Evolutionary conservation across 352 stramenopile genomes (phyloP), one percentile per base, ranked within the genome.

Genomic region (Phytophthora palmivora): DNA sequence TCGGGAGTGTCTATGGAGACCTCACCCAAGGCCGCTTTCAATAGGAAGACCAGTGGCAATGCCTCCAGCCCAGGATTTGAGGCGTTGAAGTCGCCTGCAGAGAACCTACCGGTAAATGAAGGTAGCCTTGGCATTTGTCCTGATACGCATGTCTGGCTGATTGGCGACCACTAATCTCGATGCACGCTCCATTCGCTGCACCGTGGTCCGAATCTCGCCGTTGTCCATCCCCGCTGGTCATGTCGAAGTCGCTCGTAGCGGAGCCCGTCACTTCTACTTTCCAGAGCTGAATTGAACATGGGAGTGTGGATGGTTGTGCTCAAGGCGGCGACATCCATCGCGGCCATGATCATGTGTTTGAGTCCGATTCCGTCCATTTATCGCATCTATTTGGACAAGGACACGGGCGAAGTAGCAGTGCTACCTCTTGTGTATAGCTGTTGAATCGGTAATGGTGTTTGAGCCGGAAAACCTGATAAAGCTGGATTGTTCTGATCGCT

Each of bases 361-460:
- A 63, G 56, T 28, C 56, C 63, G 6, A 56, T 63, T 14, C 57
- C 63, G 21, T 72, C 49, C 46, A 52, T 60, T 26, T 55, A 62
- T 22, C 5, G 24, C 37, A 50, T 72, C 44, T 53, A 65, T 45
- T 50, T 24, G 34, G 48, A 36, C 33, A 67, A 64, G 15, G 49
- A 61, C 28, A 63, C 61, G 1, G 60, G 59, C 11, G 54, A 66
- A 8, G 51, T 68, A 22, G 49, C 50, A n/a, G 44, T 72, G 30
- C 45, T 75, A 12, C 67, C 61, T 16, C 49, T 75, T 3, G 61
- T 62, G 34, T n/a, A n/a, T n/a, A n/a, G n/a, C n/a, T n/a, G n/a
- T n/a, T n/a, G n/a, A n/a, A n/a, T n/a, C n/a, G n/a, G n/a, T n/a
- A n/a, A n/a, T n/a, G n/a, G n/a, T n/a, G n/a, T n/a, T n/a, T n/a